Evolutionary conservation across 495 filamentous ascomycete genomes (phyloP).

Genomic region (Penicillium cinerascens): DNA sequence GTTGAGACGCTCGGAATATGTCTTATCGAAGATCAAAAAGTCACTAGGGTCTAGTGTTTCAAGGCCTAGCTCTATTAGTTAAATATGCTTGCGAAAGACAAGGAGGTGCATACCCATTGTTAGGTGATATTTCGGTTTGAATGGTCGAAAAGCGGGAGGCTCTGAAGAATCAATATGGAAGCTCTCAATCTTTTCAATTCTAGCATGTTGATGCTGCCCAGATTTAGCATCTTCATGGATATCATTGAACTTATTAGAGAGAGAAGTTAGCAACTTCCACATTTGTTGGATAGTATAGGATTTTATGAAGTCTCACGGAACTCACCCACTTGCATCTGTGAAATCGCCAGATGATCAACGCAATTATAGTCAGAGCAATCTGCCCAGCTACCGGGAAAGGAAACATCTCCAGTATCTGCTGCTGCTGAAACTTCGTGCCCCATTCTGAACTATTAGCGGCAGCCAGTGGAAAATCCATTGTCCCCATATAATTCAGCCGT

Average conservation of each 20-base stretch:
- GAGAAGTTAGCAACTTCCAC: not conserved
- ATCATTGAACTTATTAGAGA: not conserved
- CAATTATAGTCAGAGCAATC: not conserved
- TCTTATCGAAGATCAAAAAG: not conserved
- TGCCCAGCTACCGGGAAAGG: not conserved
- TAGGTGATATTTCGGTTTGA: conserved; percentile 68
- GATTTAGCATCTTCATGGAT: not conserved
- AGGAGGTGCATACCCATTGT: conserved; percentile 59
- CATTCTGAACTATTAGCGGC: not conserved
- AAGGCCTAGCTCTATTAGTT: not conserved
- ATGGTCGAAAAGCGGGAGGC: conserved; percentile 44
- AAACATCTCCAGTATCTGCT: not conserved
- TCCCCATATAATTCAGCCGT: not conserved
- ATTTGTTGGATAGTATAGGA: no score
- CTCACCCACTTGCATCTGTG: not conserved
- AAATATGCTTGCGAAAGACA: conserved; percentile 15
- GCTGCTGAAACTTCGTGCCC: not conserved
- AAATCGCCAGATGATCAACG: not conserved
- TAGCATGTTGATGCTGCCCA: not conserved
- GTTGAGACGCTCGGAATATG: not conserved
- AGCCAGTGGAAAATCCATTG: not conserved
- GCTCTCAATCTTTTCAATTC: not conserved
- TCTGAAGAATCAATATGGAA: not conserved
- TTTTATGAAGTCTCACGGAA: no score
- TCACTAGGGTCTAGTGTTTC: not conserved